Evolutionary conservation across 2,329 filamentous ascomycete species (phyloP).

Genomic region (Ploettnerulaceae sp.): DNA sequence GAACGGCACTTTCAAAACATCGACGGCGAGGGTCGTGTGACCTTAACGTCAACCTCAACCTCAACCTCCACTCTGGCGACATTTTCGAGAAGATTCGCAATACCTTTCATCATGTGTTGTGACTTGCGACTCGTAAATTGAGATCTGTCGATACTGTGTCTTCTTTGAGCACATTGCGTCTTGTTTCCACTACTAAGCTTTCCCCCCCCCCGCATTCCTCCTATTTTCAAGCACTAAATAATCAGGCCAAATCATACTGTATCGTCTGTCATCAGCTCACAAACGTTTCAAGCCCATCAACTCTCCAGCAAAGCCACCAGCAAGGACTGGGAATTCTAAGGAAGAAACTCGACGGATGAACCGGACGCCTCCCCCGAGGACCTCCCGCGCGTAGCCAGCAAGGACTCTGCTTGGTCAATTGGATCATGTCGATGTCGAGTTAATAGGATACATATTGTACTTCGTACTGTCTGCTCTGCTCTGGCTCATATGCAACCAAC

Average conservation of each 20-base stretch:
- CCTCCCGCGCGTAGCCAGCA: constrained; percentile 11
- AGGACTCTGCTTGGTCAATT: constrained; percentile 3
- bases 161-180: neutral
- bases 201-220: neutral
- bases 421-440: constrained; percentile 6
- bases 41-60: too few relatives aligned
- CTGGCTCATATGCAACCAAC: too few relatives aligned
- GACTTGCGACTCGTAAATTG: too few relatives aligned
- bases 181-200: neutral
- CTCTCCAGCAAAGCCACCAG: neutral
- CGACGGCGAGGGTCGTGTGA: constrained; percentile 17
- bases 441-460: too few relatives aligned
- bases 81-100: too few relatives aligned
- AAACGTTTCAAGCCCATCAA: neutral
- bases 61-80: too few relatives aligned
- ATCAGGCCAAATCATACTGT: constrained; percentile 13
- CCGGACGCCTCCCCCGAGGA: constrained; percentile 12
- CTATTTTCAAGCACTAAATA: neutral
- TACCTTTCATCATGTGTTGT: too few relatives aligned
- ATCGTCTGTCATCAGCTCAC: constrained; percentile 16
- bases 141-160: constrained; percentile 1
- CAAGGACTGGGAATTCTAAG: too few relatives aligned
- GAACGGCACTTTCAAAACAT: constrained; percentile 4
- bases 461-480: too few relatives aligned
- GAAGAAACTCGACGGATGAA: neutral